Percentiles rank a stretch among this genome's conserved stretches.
Conservation (phyloP, 2,329 filamentous ascomycete genomes). For the Emericellopsis cladophorae region DNA sequence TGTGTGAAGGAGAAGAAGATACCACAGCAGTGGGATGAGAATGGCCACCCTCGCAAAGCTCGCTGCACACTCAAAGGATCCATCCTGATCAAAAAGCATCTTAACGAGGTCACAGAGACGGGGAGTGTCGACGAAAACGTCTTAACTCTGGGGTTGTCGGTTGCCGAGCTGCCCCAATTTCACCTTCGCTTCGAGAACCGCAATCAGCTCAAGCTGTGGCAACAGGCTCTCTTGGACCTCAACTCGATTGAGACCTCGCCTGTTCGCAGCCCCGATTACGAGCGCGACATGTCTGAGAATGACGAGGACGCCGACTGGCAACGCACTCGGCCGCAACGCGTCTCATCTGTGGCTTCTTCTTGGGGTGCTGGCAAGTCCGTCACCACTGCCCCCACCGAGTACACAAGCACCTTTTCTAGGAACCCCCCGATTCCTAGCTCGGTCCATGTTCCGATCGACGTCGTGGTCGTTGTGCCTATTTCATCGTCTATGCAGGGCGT, state of each 20-base stretch:
- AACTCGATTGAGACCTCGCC: conserved; percentile 56
- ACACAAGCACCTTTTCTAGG: conserved; percentile 57
- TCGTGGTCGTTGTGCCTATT: conserved; percentile 92
- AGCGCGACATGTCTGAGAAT: conserved; percentile 67
- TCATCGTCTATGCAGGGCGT: conserved; percentile 99
- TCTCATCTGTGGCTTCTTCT: conserved; percentile 70
- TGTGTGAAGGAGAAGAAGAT: conserved; percentile 95
- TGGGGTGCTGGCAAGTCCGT: conserved; percentile 74
- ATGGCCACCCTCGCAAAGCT: conserved; percentile 44
- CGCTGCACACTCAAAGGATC: conserved; percentile 91
- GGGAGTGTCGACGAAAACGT: conserved; percentile 64
- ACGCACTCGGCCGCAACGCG: conserved; percentile 49
- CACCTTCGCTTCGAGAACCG: conserved; percentile 81
- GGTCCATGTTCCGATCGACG: conserved; percentile 82
- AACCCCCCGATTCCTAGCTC: conserved; percentile 29
- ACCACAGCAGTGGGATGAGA: conserved; percentile 54
- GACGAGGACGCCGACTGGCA: conserved; percentile 80
- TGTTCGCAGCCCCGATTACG: conserved; percentile 61
- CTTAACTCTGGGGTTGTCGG: conserved; percentile 80
- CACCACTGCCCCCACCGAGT: conserved; percentile 84
- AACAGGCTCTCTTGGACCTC: conserved; percentile 73
- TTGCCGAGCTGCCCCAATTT: conserved; percentile 85
- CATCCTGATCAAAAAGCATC: conserved; percentile 94
- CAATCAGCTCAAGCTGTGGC: conserved; percentile 80
- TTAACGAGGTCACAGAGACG: conserved; percentile 74